These are phyloP conservation scores for Capsella bursapastoris DNA, from an alignment of 345 rosid genomes.

Conservation along the genomic window DNA sequence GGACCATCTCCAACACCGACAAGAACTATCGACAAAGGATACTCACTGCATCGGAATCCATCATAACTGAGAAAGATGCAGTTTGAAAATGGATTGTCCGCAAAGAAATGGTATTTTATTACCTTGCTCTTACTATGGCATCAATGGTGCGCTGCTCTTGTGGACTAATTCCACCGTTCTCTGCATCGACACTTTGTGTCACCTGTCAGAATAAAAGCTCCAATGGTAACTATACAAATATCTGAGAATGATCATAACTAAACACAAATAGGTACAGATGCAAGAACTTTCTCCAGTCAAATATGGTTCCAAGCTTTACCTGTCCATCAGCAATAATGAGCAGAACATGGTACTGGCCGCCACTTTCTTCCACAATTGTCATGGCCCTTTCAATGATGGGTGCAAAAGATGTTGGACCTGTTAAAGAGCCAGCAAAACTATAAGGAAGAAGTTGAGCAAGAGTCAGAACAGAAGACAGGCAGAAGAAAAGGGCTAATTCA, in stretches of 20 bases:
- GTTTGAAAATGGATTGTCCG: neutral
- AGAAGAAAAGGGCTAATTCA: slow-evolving; percentile 14
- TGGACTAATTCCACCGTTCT: slow-evolving; percentile 63
- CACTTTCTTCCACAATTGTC: slow-evolving; percentile 86
- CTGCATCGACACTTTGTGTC: slow-evolving; percentile 82
- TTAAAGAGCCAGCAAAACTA: slow-evolving; percentile 3
- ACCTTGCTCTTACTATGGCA: slow-evolving; percentile 93
- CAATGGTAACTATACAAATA: neutral
- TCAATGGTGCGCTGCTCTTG: slow-evolving; percentile 84
- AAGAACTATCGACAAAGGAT: slow-evolving; percentile 81
- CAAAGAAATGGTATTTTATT: neutral
- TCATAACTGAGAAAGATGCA: slow-evolving; percentile 9
- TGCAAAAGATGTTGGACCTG: slow-evolving; percentile 96
- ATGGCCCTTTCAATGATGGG: slow-evolving; percentile 84
- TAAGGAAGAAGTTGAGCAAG: slow-evolving; percentile 27
- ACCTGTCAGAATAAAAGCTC: slow-evolving; percentile 53
- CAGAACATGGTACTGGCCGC: slow-evolving; percentile 90
- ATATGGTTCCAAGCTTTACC: slow-evolving; percentile 47
- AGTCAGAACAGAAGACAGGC: slow-evolving; percentile 16
- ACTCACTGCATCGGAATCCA: slow-evolving; percentile 56
- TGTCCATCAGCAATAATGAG: slow-evolving; percentile 95
- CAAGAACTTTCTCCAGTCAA: neutral
- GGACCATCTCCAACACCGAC: slow-evolving; percentile 99
- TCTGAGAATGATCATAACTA: neutral
- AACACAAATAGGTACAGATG: neutral